Conservation (phyloP, 768 basidiomycete species). For the Lactarius quietus region DNA sequence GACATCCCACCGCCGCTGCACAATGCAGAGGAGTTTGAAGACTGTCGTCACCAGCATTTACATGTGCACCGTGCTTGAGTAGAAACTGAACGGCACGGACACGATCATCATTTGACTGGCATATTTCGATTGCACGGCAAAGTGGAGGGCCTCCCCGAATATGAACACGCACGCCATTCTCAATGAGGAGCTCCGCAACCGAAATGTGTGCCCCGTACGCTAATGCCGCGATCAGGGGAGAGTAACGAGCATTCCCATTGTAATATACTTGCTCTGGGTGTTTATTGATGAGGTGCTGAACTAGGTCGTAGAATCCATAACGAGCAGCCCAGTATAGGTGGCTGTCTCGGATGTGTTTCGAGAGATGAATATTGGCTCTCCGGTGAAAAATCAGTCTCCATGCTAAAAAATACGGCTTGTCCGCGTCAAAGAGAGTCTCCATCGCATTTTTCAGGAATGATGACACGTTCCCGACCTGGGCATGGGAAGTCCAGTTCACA, state of each 20-base stretch:
- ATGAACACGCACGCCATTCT: neutral
- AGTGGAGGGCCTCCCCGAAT: neutral
- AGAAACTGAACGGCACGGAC: neutral
- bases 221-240: neutral
- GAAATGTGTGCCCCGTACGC: neutral
- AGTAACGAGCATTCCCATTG: fast-evolving
- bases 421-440: neutral
- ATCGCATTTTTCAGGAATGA: neutral
- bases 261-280: neutral
- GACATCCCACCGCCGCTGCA: neutral
- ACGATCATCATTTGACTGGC: neutral
- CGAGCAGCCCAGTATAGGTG: neutral
- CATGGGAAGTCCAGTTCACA: neutral
- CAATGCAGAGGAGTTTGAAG: neutral
- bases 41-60: neutral
- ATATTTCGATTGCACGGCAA: neutral
- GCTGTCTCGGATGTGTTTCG: neutral
- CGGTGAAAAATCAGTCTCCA: neutral
- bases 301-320: neutral
- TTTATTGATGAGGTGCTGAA: neutral
- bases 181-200: neutral
- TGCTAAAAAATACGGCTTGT: neutral
- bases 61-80: neutral
- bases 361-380: too few species aligned
- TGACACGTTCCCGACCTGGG: neutral